Percentiles rank a stretch among this genome's conserved stretches.
Conservation (phyloP, 495 filamentous ascomycete species). For the Bryoglossum gracile region DNA sequence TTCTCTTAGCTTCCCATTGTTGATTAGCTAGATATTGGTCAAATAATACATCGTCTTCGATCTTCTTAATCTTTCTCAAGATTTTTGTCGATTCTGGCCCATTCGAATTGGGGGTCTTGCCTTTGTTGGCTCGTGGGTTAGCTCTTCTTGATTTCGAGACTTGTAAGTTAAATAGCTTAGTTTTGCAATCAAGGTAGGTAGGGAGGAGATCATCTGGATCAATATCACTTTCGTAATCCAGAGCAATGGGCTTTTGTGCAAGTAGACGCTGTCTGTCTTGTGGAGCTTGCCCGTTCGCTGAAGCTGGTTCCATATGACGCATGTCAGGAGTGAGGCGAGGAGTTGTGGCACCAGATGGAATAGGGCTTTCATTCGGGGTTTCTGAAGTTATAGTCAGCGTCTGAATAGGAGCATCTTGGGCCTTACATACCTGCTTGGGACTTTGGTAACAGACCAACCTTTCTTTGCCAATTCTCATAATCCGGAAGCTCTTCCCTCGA, state of each 20-base stretch:
- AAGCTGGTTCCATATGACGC: constrained; percentile 15
- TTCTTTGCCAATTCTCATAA: constrained; percentile 43
- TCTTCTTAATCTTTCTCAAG: constrained; percentile 60
- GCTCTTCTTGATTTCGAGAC: constrained; percentile 1
- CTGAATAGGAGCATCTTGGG: background rate
- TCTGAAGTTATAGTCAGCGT: constrained; percentile 24
- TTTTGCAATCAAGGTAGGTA: constrained; percentile 64
- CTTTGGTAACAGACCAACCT: constrained; percentile 6
- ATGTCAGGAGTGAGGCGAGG: constrained; percentile 33
- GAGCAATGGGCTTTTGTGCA: constrained; percentile 28
- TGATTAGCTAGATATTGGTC: constrained; percentile 69
- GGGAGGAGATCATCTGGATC: constrained; percentile 69
- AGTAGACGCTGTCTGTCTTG: constrained; percentile 30
- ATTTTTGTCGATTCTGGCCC: constrained; percentile 53
- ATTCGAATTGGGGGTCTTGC: constrained; percentile 11
- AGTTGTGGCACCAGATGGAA: constrained; percentile 40
- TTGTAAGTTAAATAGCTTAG: constrained; percentile 61
- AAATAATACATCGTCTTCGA: constrained; percentile 82
- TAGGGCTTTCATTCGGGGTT: constrained; percentile 38
- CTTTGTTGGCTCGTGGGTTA: constrained; percentile 2
- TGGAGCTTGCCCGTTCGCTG: constrained; percentile 22
- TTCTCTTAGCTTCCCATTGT: constrained; percentile 60
- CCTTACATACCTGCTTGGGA: constrained; percentile 16
- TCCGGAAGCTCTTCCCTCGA: constrained; percentile 59
- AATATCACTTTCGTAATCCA: constrained; percentile 49